These are phyloP conservation scores for Singerocomus rubriflavus DNA, from an alignment of 1,284 basidiomycete species.

Conservation along the genomic window DNA sequence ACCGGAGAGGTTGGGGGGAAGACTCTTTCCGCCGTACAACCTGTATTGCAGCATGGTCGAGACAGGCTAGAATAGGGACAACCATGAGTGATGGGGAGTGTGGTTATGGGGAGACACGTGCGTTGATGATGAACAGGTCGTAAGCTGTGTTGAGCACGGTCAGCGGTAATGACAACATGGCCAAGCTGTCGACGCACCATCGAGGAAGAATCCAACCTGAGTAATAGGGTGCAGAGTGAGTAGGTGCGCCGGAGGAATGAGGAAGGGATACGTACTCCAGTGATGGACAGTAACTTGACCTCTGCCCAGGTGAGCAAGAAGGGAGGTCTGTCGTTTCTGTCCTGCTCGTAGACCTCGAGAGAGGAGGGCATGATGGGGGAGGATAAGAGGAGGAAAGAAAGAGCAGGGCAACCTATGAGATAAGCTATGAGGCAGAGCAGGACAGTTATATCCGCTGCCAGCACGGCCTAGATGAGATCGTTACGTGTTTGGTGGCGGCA, in stretches of 20 bases:
- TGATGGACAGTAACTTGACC: slow-evolving; percentile 56
- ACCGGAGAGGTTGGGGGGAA: slow-evolving; percentile 59
- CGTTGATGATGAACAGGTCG: slow-evolving; percentile 78
- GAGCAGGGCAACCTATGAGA: neutral
- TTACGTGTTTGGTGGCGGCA: too few relatives aligned
- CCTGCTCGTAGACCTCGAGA: slow-evolving; percentile 49
- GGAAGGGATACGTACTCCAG: slow-evolving; percentile 44
- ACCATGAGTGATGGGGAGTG: neutral
- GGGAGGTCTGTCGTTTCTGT: slow-evolving; percentile 39
- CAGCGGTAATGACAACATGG: neutral
- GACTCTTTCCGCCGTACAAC: slow-evolving; percentile 51
- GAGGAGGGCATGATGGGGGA: slow-evolving; percentile 17
- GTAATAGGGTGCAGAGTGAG: slow-evolving; percentile 1
- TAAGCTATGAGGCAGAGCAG: neutral
- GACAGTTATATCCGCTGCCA: neutral
- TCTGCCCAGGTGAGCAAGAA: slow-evolving; percentile 48
- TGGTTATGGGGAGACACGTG: slow-evolving; percentile 26
- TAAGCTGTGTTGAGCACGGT: slow-evolving; percentile 46
- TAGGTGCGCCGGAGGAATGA: neutral
- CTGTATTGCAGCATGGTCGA: slow-evolving; percentile 75
- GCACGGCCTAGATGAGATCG: too few relatives aligned
- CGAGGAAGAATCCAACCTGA: slow-evolving; percentile 68
- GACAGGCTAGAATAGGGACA: slow-evolving; percentile 49
- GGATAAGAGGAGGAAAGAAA: neutral
- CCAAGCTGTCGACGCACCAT: slow-evolving; percentile 41